A percentile compares a stretch with the other conserved stretches of the same genome.
Evolutionary conservation across 371 early-diverging fungal species (phyloP).

Genomic region (Mucor racemosus): DNA sequence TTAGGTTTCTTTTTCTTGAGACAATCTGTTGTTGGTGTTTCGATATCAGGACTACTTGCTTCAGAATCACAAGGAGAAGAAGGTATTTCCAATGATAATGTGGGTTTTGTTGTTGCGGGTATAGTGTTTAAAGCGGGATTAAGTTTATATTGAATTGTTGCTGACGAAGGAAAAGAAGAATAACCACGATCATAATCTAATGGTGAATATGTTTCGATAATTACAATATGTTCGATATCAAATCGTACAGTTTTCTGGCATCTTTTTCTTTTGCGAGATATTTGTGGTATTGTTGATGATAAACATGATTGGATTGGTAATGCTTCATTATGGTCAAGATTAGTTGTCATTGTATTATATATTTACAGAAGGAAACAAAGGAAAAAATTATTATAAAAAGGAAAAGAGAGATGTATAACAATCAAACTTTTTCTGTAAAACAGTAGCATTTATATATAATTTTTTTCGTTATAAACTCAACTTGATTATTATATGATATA

Average conservation of each 20-base stretch:
- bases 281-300: neutral
- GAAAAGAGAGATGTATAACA: neutral
- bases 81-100: conserved; percentile 26
- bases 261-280: conserved; percentile 29
- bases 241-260: conserved; percentile 24
- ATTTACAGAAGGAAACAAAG: neutral
- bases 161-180: conserved; percentile 15
- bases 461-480: conserved; percentile 1
- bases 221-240: conserved; percentile 23
- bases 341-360: neutral
- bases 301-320: neutral
- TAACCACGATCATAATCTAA: conserved; percentile 34
- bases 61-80: conserved; percentile 23
- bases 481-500: neutral
- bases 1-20: conserved; percentile 27
- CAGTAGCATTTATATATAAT: neutral
- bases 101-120: conserved; percentile 8
- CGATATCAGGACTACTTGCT: conserved; percentile 25
- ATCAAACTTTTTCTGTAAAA: neutral
- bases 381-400: neutral
- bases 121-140: conserved; percentile 21
- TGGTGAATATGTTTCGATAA: conserved; percentile 31
- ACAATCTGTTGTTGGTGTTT: neutral
- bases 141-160: conserved; percentile 28
- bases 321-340: neutral